phyloP scores from a whole-genome alignment of 2,329 filamentous ascomycete species.

The Penicillium freii region DNA sequence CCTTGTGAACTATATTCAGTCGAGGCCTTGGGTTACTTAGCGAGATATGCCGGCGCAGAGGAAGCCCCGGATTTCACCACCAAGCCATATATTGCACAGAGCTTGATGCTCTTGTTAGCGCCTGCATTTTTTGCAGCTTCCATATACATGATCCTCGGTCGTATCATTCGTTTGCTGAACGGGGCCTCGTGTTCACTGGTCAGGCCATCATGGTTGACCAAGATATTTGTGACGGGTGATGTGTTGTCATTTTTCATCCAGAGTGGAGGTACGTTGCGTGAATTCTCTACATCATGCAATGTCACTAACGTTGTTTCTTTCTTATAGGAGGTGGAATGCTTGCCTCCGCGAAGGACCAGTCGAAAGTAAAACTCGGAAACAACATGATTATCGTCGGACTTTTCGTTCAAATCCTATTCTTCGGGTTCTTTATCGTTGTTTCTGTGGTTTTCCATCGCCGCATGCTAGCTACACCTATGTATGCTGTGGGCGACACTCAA shows the following conservation, averaged over 20 bases:
- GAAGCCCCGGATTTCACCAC: constrained; percentile 22
- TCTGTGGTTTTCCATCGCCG: constrained; percentile 21
- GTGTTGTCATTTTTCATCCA: constrained; percentile 27
- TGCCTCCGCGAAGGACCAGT: constrained; percentile 11
- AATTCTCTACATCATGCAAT: rapidly evolving
- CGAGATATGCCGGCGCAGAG: constrained; percentile 11
- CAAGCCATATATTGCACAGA: constrained; percentile 22
- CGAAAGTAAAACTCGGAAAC: constrained; percentile 16
- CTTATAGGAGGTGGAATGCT: constrained; percentile 16
- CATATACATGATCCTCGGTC: constrained; percentile 27
- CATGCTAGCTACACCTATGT: constrained; percentile 10
- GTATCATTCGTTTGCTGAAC: constrained; percentile 19
- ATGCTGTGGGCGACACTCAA: background rate
- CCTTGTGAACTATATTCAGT: background rate
- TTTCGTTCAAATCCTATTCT: constrained; percentile 23
- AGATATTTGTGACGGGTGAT: constrained; percentile 28
- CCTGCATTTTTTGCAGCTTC: constrained; percentile 25
- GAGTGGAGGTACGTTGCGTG: constrained; percentile 17
- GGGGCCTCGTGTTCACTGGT: constrained; percentile 19
- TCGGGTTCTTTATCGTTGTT: constrained; percentile 20
- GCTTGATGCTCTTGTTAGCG: constrained; percentile 21
- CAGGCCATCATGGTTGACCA: constrained; percentile 23
- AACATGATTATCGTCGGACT: constrained; percentile 23
- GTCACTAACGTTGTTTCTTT: background rate
- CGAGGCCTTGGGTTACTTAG: constrained; percentile 15